Evolutionary conservation across 2,329 filamentous ascomycete species (phyloP).

Genomic region (Coniochaeta sp.): DNA sequence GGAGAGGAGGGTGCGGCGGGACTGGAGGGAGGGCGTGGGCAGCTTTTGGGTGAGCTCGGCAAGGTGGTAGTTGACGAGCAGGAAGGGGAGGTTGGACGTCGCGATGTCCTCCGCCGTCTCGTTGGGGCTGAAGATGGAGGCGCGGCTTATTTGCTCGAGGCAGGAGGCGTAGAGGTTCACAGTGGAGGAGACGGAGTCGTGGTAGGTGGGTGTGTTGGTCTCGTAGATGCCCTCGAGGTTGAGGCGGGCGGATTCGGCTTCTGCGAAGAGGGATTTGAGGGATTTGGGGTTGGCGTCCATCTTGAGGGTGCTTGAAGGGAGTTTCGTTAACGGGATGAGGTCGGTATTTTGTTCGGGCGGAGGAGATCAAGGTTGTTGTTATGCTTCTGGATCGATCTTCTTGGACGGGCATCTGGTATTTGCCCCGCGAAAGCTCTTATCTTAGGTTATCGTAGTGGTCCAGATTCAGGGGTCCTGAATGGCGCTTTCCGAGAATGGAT

Average conservation of each 20-base stretch:
- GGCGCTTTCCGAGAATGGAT: background rate
- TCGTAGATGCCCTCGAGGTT: slow-evolving; percentile 59
- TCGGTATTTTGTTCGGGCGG: no score
- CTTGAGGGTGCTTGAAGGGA: background rate
- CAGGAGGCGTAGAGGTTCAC: slow-evolving; percentile 70
- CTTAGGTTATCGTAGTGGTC: background rate
- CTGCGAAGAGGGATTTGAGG: slow-evolving; percentile 40
- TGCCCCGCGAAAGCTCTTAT: slow-evolving; percentile 4
- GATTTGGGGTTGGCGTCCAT: slow-evolving; percentile 39
- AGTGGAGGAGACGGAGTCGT: slow-evolving; percentile 58
- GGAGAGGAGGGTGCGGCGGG: slow-evolving; percentile 57
- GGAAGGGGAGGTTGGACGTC: slow-evolving; percentile 78
- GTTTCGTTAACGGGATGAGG: background rate
- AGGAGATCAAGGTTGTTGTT: no score
- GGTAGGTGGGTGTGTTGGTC: slow-evolving; percentile 58
- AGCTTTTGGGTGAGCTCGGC: slow-evolving; percentile 73
- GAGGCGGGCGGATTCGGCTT: slow-evolving; percentile 43
- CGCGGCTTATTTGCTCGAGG: slow-evolving; percentile 57
- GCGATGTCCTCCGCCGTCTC: slow-evolving; percentile 82
- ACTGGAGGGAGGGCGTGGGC: slow-evolving; percentile 40
- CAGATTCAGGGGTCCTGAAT: background rate
- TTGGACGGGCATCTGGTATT: no score
- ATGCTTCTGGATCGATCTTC: no score
- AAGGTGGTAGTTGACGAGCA: slow-evolving; percentile 69
- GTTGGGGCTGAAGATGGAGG: slow-evolving; percentile 85